A percentile compares a stretch with the other conserved stretches of the same genome.
phyloP scores from a whole-genome alignment of 192 early-diverging fungal species.

The Mycoemilia scoparia region DNA sequence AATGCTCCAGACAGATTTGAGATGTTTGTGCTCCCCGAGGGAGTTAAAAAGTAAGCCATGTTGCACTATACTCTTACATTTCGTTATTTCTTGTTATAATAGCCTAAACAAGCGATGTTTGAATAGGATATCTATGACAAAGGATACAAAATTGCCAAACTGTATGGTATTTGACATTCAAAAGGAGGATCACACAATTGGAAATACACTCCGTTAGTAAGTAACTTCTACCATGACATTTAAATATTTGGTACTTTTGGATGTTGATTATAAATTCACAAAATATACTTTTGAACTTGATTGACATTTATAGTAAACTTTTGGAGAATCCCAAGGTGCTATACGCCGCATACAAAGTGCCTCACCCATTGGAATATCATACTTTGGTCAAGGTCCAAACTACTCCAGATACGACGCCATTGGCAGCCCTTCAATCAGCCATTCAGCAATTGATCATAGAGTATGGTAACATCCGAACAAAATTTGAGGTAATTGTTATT shows the following conservation, averaged over 20 bases:
- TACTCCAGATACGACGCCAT: constrained; percentile 65
- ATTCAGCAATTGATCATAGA: constrained; percentile 61
- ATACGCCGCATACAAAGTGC: constrained; percentile 91
- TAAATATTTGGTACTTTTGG: not conserved
- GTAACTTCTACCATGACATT: not conserved
- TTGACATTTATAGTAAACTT: too few species aligned
- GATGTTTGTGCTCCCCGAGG: constrained; percentile 60
- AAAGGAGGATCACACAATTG: constrained; percentile 95
- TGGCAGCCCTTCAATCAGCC: constrained; percentile 57
- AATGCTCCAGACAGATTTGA: constrained; percentile 74
- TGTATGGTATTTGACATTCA: constrained; percentile 80
- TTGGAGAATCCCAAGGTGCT: constrained; percentile 81
- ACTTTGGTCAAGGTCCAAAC: constrained; percentile 88
- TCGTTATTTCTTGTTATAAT: not conserved
- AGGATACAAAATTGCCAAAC: constrained; percentile 86
- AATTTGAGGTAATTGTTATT: constrained; percentile 41
- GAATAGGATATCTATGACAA: constrained; percentile 58
- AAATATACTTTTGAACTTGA: too few species aligned
- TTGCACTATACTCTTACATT: not conserved
- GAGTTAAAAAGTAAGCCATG: constrained; percentile 40
- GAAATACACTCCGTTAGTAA: constrained; percentile 84
- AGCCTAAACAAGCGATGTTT: not conserved
- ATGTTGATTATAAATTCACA: not conserved
- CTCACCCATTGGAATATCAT: constrained; percentile 89
- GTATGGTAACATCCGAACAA: constrained; percentile 54